Conservation (phyloP, 345 rosid species). For the Crucihimalaya himalaica region DNA sequence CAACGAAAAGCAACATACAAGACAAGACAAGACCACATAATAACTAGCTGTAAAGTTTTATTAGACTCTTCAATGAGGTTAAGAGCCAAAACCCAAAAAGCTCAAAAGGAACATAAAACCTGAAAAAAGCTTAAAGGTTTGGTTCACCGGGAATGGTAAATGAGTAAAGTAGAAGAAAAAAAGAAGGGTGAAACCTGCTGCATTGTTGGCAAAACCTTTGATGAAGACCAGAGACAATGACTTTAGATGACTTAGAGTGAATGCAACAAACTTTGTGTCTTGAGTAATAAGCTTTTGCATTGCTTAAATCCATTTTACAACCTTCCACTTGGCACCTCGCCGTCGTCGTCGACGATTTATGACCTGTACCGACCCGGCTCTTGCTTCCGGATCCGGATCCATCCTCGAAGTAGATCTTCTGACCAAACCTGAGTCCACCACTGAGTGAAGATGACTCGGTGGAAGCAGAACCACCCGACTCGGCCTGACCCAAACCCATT, state of each 20-base stretch:
- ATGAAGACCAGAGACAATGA: constrained; percentile 73
- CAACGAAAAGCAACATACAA: constrained; percentile 24
- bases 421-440: constrained; percentile 73
- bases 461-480: constrained; percentile 55
- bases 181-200: constrained; percentile 62
- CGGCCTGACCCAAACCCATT: constrained; percentile 51
- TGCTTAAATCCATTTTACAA: constrained; percentile 90
- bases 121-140: constrained; percentile 28
- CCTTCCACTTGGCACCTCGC: constrained; percentile 94
- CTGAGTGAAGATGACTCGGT: constrained; percentile 48
- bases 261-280: constrained; percentile 86
- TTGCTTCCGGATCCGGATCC: constrained; percentile 48
- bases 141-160: constrained; percentile 23
- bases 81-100: constrained; percentile 31
- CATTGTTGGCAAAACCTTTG: constrained; percentile 99
- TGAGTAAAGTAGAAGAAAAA: not conserved
- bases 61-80: constrained; percentile 32
- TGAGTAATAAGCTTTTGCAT: constrained; percentile 81
- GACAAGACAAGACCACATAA: constrained; percentile 29
- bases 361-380: constrained; percentile 38
- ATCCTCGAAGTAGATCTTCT: constrained; percentile 82
- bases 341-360: constrained; percentile 40
- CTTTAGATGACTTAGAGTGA: constrained; percentile 83
- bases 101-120: constrained; percentile 14
- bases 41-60: constrained; percentile 36